Percentiles rank a stretch among this genome's conserved stretches.
These are phyloP conservation scores for Hydrangea macrophylla DNA, from an alignment of 148 eudicot species.

Conservation along the genomic window DNA sequence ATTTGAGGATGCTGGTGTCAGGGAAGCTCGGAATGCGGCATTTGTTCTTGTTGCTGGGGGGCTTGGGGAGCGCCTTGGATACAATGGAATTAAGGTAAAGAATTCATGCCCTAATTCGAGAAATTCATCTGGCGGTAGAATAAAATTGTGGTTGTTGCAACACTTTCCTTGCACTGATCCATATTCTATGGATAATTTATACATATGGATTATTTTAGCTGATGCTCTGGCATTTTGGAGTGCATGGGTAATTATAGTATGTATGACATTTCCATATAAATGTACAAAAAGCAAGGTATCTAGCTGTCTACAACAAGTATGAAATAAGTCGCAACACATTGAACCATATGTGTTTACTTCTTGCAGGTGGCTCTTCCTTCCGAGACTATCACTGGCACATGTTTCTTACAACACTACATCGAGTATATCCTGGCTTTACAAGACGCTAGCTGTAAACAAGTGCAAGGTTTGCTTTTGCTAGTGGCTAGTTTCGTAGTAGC, in stretches of 20 bases:
- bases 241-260: neutral
- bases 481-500: neutral
- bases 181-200: neutral
- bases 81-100: slow-evolving; percentile 92
- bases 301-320: neutral
- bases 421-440: slow-evolving; percentile 86
- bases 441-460: slow-evolving; percentile 65
- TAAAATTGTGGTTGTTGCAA: neutral
- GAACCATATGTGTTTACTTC: neutral
- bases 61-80: slow-evolving; percentile 97
- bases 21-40: slow-evolving; percentile 83
- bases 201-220: neutral
- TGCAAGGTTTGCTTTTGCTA: slow-evolving; percentile 47
- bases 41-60: slow-evolving; percentile 99
- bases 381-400: slow-evolving; percentile 72
- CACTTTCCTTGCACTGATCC: neutral
- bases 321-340: neutral
- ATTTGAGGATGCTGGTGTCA: slow-evolving; percentile 80
- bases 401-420: slow-evolving; percentile 87
- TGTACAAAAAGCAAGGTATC: neutral
- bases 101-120: neutral
- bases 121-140: neutral
- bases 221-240: neutral
- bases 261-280: neutral
- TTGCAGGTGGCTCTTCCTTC: slow-evolving; percentile 93